phyloP scores from a whole-genome alignment of 805 yeast genomes.

The Candida schatavii region DNA sequence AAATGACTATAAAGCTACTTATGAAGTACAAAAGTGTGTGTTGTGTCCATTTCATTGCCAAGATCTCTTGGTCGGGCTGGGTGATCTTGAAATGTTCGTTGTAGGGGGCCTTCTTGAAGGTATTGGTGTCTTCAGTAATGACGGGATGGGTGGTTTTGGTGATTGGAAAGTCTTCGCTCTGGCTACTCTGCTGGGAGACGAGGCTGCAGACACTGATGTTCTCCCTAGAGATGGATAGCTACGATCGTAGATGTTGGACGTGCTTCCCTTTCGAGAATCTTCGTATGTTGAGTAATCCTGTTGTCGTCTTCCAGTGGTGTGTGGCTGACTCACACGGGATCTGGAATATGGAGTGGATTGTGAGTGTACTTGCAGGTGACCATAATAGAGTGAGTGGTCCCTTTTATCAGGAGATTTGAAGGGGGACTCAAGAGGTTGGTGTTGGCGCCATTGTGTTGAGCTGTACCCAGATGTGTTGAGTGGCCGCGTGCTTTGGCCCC shows the following conservation, averaged over 20 bases:
- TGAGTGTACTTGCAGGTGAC: not conserved
- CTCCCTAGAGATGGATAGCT: constrained; percentile 1
- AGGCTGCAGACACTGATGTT: not conserved
- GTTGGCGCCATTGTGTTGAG: not conserved
- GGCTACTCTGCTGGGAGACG: not conserved
- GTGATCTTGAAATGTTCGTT: constrained; percentile 8
- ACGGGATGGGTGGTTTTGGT: not conserved
- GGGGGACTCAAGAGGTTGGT: constrained; percentile 10
- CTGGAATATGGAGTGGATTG: constrained; percentile 6
- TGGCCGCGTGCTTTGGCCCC: not conserved
- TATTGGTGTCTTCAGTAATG: constrained; percentile 2
- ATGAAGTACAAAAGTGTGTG: constrained; percentile 1
- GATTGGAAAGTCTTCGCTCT: constrained; percentile 4
- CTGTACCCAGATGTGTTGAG: not conserved
- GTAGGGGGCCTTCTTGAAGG: not conserved
- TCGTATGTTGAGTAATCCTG: not conserved
- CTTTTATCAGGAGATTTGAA: constrained; percentile 9
- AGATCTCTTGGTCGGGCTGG: constrained; percentile 9
- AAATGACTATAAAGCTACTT: not conserved
- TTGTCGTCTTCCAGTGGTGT: not conserved
- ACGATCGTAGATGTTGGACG: not conserved
- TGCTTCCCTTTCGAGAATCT: not conserved
- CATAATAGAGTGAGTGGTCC: constrained; percentile 1
- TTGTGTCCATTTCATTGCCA: constrained; percentile 7
- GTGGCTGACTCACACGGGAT: not conserved